phyloP scores from a whole-genome alignment of 768 basidiomycete genomes.

The Calocybe gangraenosa region DNA sequence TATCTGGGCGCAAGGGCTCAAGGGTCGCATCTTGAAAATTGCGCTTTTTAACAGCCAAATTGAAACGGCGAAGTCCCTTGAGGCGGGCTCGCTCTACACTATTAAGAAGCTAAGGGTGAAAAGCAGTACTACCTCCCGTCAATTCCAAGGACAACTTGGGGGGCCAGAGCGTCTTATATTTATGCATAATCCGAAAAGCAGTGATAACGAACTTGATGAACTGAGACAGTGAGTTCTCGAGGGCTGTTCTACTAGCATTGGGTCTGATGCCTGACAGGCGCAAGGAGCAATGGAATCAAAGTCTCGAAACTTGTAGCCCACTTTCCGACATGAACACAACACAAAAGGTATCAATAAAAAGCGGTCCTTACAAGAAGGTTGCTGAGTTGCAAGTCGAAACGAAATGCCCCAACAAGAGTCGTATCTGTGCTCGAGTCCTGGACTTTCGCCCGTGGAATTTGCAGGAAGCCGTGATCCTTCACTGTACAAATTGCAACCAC shows the following conservation, averaged over 20 bases:
- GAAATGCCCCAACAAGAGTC: constrained; percentile 33
- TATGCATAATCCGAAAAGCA: constrained; percentile 34
- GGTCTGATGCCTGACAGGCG: constrained; percentile 19
- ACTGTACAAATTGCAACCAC: constrained; percentile 49
- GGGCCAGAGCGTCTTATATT: constrained; percentile 41
- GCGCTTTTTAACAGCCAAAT: constrained; percentile 45
- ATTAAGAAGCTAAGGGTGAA: constrained; percentile 52
- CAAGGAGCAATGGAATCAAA: constrained; percentile 24
- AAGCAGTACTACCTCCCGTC: constrained; percentile 22
- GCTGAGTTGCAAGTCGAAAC: constrained; percentile 27
- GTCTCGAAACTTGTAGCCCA: constrained; percentile 1
- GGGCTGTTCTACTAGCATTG: not conserved
- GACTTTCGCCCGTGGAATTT: constrained; percentile 55
- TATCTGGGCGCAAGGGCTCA: constrained; percentile 41
- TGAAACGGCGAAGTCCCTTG: constrained; percentile 31
- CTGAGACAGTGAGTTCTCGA: constrained; percentile 34
- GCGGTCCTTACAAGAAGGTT: not conserved
- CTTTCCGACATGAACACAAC: not conserved
- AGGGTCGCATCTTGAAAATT: constrained; percentile 49
- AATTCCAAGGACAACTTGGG: constrained; percentile 41
- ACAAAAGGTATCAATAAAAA: not conserved
- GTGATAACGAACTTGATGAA: constrained; percentile 33
- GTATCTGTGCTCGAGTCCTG: constrained; percentile 43
- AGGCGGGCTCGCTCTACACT: constrained; percentile 36
- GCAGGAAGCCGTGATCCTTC: constrained; percentile 40